phyloP scores from a whole-genome alignment of 768 basidiomycete species.

The Serendipita sp. region DNA sequence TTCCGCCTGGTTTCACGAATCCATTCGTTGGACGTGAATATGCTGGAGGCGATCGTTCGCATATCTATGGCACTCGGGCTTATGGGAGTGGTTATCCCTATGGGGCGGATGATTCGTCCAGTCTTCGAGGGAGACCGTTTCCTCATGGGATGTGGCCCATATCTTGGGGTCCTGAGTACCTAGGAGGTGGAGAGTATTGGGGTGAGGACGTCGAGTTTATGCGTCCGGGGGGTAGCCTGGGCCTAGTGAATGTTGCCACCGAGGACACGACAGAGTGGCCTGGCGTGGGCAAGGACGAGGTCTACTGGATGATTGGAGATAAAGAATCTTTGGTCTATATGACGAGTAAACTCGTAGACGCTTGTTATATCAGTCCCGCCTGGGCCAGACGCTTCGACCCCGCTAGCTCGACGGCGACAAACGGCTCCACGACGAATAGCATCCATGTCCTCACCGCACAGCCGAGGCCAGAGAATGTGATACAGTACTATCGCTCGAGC shows the following conservation, averaged over 20 bases:
- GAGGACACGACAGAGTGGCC: not conserved
- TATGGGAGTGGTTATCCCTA: conserved; percentile 9
- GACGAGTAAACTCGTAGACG: conserved; percentile 1
- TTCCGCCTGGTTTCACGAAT: too few relatives aligned
- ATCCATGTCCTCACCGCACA: too few relatives aligned
- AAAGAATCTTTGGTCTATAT: not conserved
- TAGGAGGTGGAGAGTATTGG: conserved; percentile 1
- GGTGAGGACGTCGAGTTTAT: not conserved
- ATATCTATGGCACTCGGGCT: not conserved
- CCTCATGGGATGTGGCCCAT: conserved; percentile 6
- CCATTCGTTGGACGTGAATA: too few relatives aligned
- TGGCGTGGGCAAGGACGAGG: not conserved
- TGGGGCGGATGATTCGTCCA: not conserved
- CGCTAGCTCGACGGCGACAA: not conserved
- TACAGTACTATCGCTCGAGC: conserved; percentile 12
- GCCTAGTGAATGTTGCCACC: not conserved
- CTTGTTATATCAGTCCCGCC: not conserved
- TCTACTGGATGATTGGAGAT: conserved; percentile 6
- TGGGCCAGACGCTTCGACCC: not conserved
- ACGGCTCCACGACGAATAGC: not conserved
- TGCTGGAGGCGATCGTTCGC: not conserved
- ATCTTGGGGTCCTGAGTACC: not conserved
- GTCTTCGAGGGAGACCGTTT: not conserved
- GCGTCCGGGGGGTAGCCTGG: conserved; percentile 6
- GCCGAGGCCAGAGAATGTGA: conserved; percentile 1